Base-by-base conservation (phyloP, 2,329 filamentous ascomycete species). In the Ceratocystis destructans region DNA sequence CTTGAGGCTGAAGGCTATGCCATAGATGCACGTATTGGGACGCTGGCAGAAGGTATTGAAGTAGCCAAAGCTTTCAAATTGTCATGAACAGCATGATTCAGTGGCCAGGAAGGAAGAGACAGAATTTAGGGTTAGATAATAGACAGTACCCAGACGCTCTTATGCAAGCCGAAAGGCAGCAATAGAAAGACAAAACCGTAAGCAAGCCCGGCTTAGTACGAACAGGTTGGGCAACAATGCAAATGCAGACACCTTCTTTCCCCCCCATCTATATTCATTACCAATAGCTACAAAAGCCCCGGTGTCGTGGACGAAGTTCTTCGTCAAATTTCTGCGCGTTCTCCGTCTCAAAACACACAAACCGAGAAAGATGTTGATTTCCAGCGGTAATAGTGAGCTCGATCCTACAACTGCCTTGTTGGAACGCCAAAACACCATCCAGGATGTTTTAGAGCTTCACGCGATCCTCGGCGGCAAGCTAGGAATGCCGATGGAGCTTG, bases 11-110 rank as follows among this genome's bases (percentile, higher is more conserved):
- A 90, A 69, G 89, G 89, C 0, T 91, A 83, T 74, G 89, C 87
- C 0, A 89, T 94, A 70, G 89, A 94, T 74, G 88, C 88, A 5
- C 79, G 89, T 48, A 86, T 93, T 1, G 89, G 87, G 1, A 89
- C 87, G 4, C 75, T 93, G 59, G 89, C 89, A 0, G 88, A 93
- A 74, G 89, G 89, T 0, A 85, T 93, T 68, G 85, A 92, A 72
- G 76, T 90, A 69, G 87, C 87, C 22, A 87, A 84, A 77, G 75
- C 76, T 69, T 77, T 82, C 66, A 78, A 76, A 70, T 72, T 82
- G 28, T 79, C 68, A 66, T 64, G 50, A 33, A 50, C 31, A 17
- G 8, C 15, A 20, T 12, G n/a, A 45, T 48, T 62, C 6, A 46
- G 25, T 17, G 46, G 17, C 12, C 17, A 55, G 17, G 17, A 15